These are phyloP conservation scores for Gossypium trilobum DNA, from an alignment of 441 rosid genomes.

Conservation along the genomic window DNA sequence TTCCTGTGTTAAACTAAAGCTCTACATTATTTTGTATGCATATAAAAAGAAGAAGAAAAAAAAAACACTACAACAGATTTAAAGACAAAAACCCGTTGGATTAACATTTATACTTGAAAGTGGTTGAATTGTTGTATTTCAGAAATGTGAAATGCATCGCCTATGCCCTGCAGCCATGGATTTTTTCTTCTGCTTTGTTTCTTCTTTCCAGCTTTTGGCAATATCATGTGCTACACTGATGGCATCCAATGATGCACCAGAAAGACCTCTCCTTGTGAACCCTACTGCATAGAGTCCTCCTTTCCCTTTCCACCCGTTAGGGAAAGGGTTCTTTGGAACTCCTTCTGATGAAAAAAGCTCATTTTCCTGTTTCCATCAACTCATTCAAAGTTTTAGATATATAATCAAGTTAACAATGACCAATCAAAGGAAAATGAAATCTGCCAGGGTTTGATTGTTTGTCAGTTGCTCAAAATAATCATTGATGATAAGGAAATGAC, in stretches of 20 bases:
- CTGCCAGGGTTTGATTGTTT: no score
- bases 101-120: neutral
- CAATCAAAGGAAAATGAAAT: neutral
- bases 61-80: slow-evolving; percentile 28
- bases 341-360: slow-evolving; percentile 57
- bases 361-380: slow-evolving; percentile 33
- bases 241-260: slow-evolving; percentile 66
- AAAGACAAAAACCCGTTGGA: neutral
- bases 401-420: neutral
- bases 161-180: slow-evolving; percentile 43
- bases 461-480: neutral
- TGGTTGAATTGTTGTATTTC: neutral
- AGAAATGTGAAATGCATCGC: slow-evolving; percentile 73
- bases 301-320: slow-evolving; percentile 73
- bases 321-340: slow-evolving; percentile 48
- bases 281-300: slow-evolving; percentile 75
- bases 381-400: neutral
- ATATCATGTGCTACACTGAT: slow-evolving; percentile 50
- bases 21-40: neutral
- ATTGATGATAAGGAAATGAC: slow-evolving; percentile 4
- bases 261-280: slow-evolving; percentile 61
- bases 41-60: neutral
- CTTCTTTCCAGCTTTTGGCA: slow-evolving; percentile 62
- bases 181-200: slow-evolving; percentile 47
- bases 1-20: neutral